Conservation (phyloP, 129 eudicot species). For the Kitagawia praeruptora region DNA sequence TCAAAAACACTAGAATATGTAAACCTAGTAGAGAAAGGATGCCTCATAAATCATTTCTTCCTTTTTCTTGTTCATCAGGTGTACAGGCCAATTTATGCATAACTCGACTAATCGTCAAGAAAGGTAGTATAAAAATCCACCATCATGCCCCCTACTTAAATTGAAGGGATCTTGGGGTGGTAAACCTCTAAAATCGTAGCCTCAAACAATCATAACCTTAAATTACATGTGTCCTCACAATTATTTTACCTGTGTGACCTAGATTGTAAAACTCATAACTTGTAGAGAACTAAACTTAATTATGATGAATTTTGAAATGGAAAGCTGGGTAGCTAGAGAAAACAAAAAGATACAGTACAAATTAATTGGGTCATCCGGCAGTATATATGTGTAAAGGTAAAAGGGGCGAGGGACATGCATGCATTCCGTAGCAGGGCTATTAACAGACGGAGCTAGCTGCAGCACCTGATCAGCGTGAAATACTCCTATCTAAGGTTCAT, state of each 20-base stretch:
- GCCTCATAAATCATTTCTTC: background rate
- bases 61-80: no score
- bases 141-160: no score
- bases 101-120: no score
- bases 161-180: no score
- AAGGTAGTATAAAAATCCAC: no score
- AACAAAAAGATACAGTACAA: background rate
- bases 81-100: no score
- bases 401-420: background rate
- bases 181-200: no score
- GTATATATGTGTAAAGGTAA: background rate
- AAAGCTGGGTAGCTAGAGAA: background rate
- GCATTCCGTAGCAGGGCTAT: conserved; percentile 3
- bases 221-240: no score
- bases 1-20: background rate
- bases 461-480: conserved; percentile 49
- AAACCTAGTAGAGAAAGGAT: background rate
- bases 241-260: background rate
- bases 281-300: background rate
- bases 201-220: no score
- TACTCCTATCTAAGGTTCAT: conserved; percentile 19
- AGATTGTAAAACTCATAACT: background rate
- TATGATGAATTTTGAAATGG: background rate
- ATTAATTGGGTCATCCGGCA: background rate
- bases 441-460: conserved; percentile 16